Percentiles rank a stretch among this genome's conserved stretches.
Conservation (phyloP, 306 rosid species). For the Corylus avellana region DNA sequence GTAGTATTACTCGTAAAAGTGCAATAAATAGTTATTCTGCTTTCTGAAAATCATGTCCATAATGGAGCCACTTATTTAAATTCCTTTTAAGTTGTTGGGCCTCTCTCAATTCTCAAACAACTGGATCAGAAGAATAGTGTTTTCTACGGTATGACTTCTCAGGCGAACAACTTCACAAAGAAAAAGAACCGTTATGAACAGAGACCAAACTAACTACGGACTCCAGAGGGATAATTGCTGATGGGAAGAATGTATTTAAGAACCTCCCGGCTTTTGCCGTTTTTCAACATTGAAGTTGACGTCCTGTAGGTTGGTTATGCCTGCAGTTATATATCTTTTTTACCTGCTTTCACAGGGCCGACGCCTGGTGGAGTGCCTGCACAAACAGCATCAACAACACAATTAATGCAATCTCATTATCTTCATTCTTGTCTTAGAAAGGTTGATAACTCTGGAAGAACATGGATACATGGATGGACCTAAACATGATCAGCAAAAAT, state of each 20-base stretch:
- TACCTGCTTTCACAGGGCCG: constrained; percentile 90
- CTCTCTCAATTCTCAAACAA: not conserved
- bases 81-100: not conserved
- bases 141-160: not conserved
- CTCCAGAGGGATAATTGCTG: not conserved
- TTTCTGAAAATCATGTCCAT: not conserved
- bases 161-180: not conserved
- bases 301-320: constrained; percentile 76
- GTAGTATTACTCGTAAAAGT: not conserved
- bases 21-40: not conserved
- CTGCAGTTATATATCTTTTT: constrained; percentile 84
- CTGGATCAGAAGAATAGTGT: not conserved
- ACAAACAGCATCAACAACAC: constrained; percentile 25
- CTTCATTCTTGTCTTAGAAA: not conserved
- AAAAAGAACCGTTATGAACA: not conserved
- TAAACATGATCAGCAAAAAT: not conserved
- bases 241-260: constrained; percentile 3
- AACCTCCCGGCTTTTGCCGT: constrained; percentile 36
- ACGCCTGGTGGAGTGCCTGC: constrained; percentile 96
- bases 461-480: not conserved
- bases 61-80: not conserved
- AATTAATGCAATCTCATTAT: not conserved
- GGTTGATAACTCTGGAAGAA: not conserved
- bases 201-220: not conserved
- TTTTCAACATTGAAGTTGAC: constrained; percentile 66